phyloP scores from a whole-genome alignment of 345 rosid species.

The Arabis hirsuta region DNA sequence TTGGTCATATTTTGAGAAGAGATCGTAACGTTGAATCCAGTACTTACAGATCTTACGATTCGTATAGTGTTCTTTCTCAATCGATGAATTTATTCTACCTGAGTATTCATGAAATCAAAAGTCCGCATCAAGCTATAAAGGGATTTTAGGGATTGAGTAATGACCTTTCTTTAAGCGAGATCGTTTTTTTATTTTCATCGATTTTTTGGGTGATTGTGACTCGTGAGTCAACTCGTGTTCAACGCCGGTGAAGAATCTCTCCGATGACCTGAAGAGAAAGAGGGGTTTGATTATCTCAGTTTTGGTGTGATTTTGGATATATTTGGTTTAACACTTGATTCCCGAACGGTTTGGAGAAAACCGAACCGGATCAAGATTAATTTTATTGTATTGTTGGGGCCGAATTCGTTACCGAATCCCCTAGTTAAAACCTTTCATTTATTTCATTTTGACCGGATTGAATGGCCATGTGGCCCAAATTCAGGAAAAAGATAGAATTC shows the following conservation, averaged over 20 bases:
- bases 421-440: too few relatives aligned
- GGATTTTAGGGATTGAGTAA: not conserved
- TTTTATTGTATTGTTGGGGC: too few relatives aligned
- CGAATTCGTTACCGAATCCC: too few relatives aligned
- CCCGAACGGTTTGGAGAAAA: not conserved
- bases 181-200: slow-evolving; percentile 26
- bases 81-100: not conserved
- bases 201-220: not conserved
- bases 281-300: not conserved
- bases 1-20: slow-evolving; percentile 52
- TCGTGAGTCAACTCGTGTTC: slow-evolving; percentile 17
- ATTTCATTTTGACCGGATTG: too few relatives aligned
- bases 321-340: not conserved
- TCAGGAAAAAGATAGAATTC: too few relatives aligned
- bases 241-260: not conserved
- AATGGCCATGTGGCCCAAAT: too few relatives aligned
- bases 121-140: too few relatives aligned
- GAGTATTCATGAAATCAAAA: not conserved
- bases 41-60: slow-evolving; percentile 40
- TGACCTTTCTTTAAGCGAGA: slow-evolving; percentile 25
- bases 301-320: not conserved
- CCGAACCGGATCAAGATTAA: slow-evolving; percentile 5
- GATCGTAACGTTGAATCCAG: slow-evolving; percentile 53
- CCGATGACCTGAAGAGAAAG: too few relatives aligned
- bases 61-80: slow-evolving; percentile 1